These are phyloP conservation scores for Grigorovia yakushimaensis DNA, from an alignment of 805 yeast genomes.

Conservation along the genomic window DNA sequence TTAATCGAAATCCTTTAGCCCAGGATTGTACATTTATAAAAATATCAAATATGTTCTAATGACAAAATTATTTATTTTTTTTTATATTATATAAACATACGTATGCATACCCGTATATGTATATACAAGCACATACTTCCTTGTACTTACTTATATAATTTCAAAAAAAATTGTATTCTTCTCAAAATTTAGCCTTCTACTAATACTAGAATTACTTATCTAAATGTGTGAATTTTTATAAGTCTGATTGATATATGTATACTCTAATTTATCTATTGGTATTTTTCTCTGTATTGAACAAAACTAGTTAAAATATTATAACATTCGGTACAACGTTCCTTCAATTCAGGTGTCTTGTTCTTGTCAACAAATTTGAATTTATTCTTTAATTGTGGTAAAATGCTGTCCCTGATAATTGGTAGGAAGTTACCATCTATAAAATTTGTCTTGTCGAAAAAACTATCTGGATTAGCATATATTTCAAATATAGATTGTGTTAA, in stretches of 20 bases:
- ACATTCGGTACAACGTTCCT: slow-evolving; percentile 57
- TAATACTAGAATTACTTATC: too few relatives aligned
- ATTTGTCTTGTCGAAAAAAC: slow-evolving; percentile 56
- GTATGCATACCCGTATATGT: too few relatives aligned
- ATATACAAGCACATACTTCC: background rate
- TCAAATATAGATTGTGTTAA: slow-evolving; percentile 62
- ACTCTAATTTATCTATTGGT: background rate
- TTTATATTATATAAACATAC: too few relatives aligned
- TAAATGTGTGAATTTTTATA: too few relatives aligned
- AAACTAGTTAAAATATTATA: slow-evolving; percentile 61
- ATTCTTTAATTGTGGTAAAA: slow-evolving; percentile 40
- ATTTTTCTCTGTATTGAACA: slow-evolving; percentile 54
- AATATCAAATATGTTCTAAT: background rate
- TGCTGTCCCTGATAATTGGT: slow-evolving; percentile 29
- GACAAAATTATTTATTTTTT: too few relatives aligned
- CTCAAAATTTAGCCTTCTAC: too few relatives aligned
- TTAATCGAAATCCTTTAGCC: slow-evolving; percentile 6
- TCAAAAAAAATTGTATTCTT: too few relatives aligned
- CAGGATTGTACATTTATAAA: background rate
- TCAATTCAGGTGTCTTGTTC: slow-evolving; percentile 46
- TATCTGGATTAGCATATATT: slow-evolving; percentile 64
- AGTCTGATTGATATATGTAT: too few relatives aligned
- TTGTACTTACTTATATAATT: too few relatives aligned
- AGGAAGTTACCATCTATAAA: slow-evolving; percentile 49
- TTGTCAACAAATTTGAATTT: slow-evolving; percentile 58